Conservation (phyloP, 345 rosid genomes). For the Moricandia moricandioides region DNA sequence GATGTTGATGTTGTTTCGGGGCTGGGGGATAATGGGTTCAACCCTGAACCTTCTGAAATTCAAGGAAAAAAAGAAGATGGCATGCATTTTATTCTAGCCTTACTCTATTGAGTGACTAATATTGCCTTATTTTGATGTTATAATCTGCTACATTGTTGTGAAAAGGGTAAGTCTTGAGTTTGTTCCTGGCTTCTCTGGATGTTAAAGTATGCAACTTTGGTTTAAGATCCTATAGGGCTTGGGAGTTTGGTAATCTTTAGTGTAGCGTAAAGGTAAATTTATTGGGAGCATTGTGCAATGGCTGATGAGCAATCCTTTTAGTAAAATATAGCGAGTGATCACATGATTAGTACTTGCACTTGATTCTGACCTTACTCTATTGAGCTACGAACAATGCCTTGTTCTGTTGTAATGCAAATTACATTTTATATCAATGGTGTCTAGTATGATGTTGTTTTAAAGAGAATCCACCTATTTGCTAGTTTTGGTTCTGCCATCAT, state of each 20-base stretch:
- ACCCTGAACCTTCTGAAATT: too few relatives aligned
- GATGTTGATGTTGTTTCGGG: too few relatives aligned
- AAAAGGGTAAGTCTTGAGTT: background rate
- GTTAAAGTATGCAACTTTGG: background rate
- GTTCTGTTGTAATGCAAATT: background rate
- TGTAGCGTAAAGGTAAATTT: background rate
- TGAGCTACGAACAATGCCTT: background rate
- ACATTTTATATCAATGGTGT: background rate
- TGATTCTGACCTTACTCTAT: background rate
- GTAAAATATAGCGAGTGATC: background rate
- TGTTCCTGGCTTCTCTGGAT: background rate
- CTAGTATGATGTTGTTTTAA: background rate
- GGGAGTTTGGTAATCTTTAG: constrained; percentile 1
- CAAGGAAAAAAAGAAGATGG: too few relatives aligned
- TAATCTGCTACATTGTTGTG: background rate
- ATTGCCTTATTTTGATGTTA: background rate
- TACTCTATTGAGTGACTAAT: background rate
- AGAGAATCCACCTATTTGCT: background rate
- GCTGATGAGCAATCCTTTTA: background rate
- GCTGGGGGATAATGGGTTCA: too few relatives aligned
- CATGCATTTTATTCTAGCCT: background rate
- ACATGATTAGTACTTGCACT: background rate
- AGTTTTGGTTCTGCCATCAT: constrained; percentile 5
- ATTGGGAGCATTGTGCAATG: background rate
- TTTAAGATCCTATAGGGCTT: background rate